phyloP scores from a whole-genome alignment of 2,329 filamentous ascomycete species.

The Chaetomium sp. region DNA sequence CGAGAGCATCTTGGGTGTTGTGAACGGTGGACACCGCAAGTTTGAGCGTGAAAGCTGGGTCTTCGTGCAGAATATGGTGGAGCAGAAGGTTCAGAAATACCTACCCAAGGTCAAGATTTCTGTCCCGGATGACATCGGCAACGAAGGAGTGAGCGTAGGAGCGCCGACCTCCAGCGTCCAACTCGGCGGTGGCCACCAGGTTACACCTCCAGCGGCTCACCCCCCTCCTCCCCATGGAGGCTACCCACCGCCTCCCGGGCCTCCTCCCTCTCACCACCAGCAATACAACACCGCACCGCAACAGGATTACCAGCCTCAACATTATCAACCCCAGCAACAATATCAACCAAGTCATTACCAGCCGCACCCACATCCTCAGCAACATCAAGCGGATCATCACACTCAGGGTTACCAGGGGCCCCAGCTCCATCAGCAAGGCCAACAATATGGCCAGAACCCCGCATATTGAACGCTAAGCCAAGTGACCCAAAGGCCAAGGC shows the following conservation, averaged over 20 bases:
- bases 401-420: slow-evolving; percentile 30
- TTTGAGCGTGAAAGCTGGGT: slow-evolving; percentile 51
- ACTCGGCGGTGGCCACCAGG: slow-evolving; percentile 40
- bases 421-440: slow-evolving; percentile 23
- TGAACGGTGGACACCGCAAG: slow-evolving; percentile 51
- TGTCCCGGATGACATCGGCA: slow-evolving; percentile 51
- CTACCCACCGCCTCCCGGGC: slow-evolving; percentile 29
- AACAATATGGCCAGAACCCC: slow-evolving; percentile 38
- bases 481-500: not conserved
- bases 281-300: slow-evolving; percentile 36
- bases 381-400: slow-evolving; percentile 24
- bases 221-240: not conserved
- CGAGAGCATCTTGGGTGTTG: slow-evolving; percentile 47
- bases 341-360: slow-evolving; percentile 23
- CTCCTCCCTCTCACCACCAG: slow-evolving; percentile 36
- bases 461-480: slow-evolving; percentile 29
- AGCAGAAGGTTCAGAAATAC: slow-evolving; percentile 50
- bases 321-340: slow-evolving; percentile 30
- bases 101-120: slow-evolving; percentile 49
- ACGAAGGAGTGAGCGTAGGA: slow-evolving; percentile 50
- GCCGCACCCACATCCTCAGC: slow-evolving; percentile 28
- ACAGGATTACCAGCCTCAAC: slow-evolving; percentile 26
- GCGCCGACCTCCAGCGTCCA: slow-evolving; percentile 40
- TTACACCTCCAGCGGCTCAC: not conserved
- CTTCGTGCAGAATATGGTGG: slow-evolving; percentile 50